Base-by-base conservation (phyloP, 148 eudicot species). In the Persicaria maculosa region DNA sequence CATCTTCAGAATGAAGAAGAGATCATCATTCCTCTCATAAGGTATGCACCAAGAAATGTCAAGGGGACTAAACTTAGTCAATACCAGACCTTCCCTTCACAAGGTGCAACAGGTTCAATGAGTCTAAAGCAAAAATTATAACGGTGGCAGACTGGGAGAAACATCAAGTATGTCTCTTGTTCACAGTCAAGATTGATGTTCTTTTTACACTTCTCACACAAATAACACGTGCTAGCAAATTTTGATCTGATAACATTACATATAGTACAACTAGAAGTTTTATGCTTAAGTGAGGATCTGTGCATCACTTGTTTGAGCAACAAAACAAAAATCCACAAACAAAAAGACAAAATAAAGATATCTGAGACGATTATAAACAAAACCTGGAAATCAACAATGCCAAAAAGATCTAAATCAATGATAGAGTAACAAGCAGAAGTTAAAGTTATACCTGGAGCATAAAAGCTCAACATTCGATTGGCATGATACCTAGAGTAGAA, bases 391-490 rank as follows among this genome's bases (percentile, higher is more conserved):
- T 31, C 44, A 25, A 62, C 12, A 25, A 25, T 25, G n/a, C 5
- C 68, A 62, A 11, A 31, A 10, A 16, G 4, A 62, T 62, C 16
- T 62, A 62, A 44, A 62, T 36, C 68, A 16, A 22, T 25, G 44
- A 36, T 55, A 16, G 44, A 62, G 68, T 62, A 31, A 36, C 68
- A 62, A 36, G 68, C 12, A 62, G 11, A 62, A 7, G 14, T 11
- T 62, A 4, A 4, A 65, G 70, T 7, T 65, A 20, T 55, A 92
- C 97, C 98, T 86, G 98, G 98, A 50, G 98, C 98, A 78, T 93
- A 90, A 86, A 93, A 93, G 75, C 98, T 93, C 84, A 93, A 78
- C 98, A 93, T 93, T 52, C 98, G 90, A 76, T 91, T 93, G 54
- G 98, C 98, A 55, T 93, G 98, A 82, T 83, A 93, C 98, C 98